Evolutionary conservation across 306 rosid genomes (phyloP).

Genomic region (Trichosanthes truncata): DNA sequence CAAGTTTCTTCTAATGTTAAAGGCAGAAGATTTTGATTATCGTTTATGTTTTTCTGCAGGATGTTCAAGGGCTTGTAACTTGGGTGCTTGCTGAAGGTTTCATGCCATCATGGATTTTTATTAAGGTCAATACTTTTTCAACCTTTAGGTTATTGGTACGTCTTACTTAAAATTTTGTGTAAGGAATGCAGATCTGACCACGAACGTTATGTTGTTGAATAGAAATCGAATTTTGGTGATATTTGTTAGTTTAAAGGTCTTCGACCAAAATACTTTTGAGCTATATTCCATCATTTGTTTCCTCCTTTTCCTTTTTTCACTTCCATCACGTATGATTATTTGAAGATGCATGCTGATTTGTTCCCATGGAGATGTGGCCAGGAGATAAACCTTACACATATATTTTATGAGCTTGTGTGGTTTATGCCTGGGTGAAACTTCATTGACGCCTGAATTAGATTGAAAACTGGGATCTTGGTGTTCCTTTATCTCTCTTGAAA

Average conservation of each 20-base stretch:
- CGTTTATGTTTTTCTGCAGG: slow-evolving; percentile 38
- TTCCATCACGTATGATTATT: background rate
- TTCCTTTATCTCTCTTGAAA: background rate
- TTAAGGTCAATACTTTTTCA: slow-evolving; percentile 43
- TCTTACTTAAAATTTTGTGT: background rate
- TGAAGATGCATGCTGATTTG: background rate
- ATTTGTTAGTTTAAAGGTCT: background rate
- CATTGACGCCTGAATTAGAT: background rate
- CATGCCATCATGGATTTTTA: slow-evolving; percentile 94
- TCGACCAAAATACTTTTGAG: background rate
- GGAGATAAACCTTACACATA: background rate
- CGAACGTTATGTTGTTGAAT: background rate
- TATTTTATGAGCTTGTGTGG: background rate
- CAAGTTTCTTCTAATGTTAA: background rate
- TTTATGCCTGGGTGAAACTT: background rate
- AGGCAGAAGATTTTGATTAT: background rate
- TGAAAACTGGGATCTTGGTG: background rate
- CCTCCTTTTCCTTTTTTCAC: background rate
- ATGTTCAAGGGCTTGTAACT: slow-evolving; percentile 83
- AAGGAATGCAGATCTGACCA: background rate
- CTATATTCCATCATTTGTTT: background rate
- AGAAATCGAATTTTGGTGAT: background rate
- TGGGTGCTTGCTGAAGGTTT: slow-evolving; percentile 97
- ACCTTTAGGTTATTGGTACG: background rate
- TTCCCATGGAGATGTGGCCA: background rate